Evolutionary conservation across 306 rosid species (phyloP).

Genomic region (Crotalaria pallida): DNA sequence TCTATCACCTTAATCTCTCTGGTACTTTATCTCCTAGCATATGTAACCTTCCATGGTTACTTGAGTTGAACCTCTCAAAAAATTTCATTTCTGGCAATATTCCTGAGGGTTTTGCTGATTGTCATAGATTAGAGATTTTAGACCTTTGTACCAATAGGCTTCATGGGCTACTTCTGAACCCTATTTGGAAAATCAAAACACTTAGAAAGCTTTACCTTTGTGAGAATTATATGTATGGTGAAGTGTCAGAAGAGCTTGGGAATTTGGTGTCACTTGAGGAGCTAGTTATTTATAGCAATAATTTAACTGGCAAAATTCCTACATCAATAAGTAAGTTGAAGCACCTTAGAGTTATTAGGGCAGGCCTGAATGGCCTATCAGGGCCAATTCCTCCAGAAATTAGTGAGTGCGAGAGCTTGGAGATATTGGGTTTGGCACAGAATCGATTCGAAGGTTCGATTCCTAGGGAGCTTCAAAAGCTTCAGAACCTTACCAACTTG

Average conservation of each 20-base stretch:
- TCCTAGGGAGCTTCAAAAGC: conserved; percentile 57
- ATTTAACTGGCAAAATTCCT: conserved; percentile 64
- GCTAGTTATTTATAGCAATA: conserved; percentile 62
- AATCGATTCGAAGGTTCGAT: conserved; percentile 58
- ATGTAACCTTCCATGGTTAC: conserved; percentile 46
- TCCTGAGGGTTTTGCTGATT: conserved; percentile 40
- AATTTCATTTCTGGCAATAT: conserved; percentile 59
- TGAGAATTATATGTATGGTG: conserved; percentile 61
- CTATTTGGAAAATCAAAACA: conserved; percentile 37
- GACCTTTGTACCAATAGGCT: conserved; percentile 81
- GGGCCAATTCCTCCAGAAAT: conserved; percentile 53
- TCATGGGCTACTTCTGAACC: conserved; percentile 43
- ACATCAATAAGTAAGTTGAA: conserved; percentile 47
- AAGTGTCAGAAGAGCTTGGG: conserved; percentile 50
- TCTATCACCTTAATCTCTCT: conserved; percentile 44
- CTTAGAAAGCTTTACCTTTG: conserved; percentile 61
- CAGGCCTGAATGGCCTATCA: conserved; percentile 52
- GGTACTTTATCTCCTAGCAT: conserved; percentile 54
- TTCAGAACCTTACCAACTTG: conserved; percentile 55
- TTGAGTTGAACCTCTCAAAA: conserved; percentile 53
- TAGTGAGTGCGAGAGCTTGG: conserved; percentile 56
- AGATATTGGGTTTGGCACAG: conserved; percentile 65
- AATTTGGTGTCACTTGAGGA: conserved; percentile 52
- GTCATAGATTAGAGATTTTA: conserved; percentile 49
- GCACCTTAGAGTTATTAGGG: conserved; percentile 55